phyloP scores from a whole-genome alignment of 2,329 filamentous ascomycete genomes.

The Rhynchosporium secalis region DNA sequence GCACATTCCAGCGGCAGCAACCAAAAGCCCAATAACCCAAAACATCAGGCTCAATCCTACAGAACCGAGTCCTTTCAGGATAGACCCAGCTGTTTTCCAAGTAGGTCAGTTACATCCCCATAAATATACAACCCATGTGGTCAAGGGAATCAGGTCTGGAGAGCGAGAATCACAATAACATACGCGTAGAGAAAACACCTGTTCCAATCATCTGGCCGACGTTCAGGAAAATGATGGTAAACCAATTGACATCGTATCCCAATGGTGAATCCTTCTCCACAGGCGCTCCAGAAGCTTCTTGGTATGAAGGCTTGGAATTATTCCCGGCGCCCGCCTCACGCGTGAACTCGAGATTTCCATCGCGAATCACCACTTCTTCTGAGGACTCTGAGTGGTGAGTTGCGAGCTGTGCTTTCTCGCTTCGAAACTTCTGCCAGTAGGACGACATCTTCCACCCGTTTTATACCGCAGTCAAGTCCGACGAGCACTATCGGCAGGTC shows the following conservation, averaged over 20 bases:
- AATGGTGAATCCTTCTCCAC: slow-evolving; percentile 59
- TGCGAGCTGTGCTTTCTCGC: slow-evolving; percentile 10
- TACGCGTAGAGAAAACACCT: slow-evolving; percentile 65
- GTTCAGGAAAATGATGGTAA: slow-evolving; percentile 60
- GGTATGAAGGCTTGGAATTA: slow-evolving; percentile 43
- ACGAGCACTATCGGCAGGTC: too few species aligned
- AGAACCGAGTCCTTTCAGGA: slow-evolving; percentile 11
- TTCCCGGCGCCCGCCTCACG: slow-evolving; percentile 46
- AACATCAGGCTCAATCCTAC: slow-evolving; percentile 11
- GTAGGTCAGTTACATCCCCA: not conserved
- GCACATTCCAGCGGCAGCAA: slow-evolving; percentile 42
- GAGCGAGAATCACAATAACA: slow-evolving; percentile 31
- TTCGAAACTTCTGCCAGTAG: slow-evolving; percentile 7
- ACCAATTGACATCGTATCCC: slow-evolving; percentile 56
- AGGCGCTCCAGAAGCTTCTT: slow-evolving; percentile 61
- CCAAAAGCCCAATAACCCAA: slow-evolving; percentile 63
- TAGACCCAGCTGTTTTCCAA: slow-evolving; percentile 4
- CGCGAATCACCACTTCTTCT: slow-evolving; percentile 14
- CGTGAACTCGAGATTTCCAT: slow-evolving; percentile 27
- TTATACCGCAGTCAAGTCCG: not conserved
- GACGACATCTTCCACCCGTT: not conserved
- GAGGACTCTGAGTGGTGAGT: not conserved
- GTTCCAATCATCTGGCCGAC: slow-evolving; percentile 64
- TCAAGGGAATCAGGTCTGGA: not conserved
- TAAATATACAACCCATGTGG: not conserved